Percentiles rank a stretch among this genome's conserved stretches.
These are phyloP conservation scores for Hericium alpestre DNA, from an alignment of 768 basidiomycete genomes.

Conservation along the genomic window DNA sequence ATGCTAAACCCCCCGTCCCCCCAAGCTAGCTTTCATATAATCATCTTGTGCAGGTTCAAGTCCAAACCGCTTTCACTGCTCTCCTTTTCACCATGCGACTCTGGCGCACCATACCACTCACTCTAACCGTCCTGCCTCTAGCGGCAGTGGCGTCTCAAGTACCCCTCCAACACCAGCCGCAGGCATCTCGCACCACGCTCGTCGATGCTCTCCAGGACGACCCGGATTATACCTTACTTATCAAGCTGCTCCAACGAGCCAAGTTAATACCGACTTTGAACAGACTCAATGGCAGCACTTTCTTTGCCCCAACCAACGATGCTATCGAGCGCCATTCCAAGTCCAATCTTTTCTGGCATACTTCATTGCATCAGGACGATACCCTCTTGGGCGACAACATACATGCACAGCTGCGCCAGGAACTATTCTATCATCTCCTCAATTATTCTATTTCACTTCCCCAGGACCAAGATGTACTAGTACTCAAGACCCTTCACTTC, in stretches of 20 bases:
- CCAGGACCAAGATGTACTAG: slow-evolving; percentile 27
- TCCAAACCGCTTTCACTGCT: not conserved
- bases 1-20: too few species aligned
- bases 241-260: slow-evolving; percentile 71
- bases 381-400: slow-evolving; percentile 59
- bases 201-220: slow-evolving; percentile 71
- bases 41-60: not conserved
- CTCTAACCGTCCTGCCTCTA: slow-evolving; percentile 25
- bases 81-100: slow-evolving; percentile 22
- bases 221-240: slow-evolving; percentile 65
- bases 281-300: slow-evolving; percentile 66
- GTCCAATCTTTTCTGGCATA: slow-evolving; percentile 23
- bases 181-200: slow-evolving; percentile 42
- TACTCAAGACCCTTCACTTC: slow-evolving; percentile 57
- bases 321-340: slow-evolving; percentile 52
- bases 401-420: slow-evolving; percentile 74
- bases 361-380: slow-evolving; percentile 27
- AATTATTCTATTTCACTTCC: slow-evolving; percentile 61
- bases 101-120: slow-evolving; percentile 23
- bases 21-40: too few species aligned
- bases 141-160: slow-evolving; percentile 21
- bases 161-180: slow-evolving; percentile 25
- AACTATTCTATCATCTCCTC: slow-evolving; percentile 88
- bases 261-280: slow-evolving; percentile 89
- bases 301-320: slow-evolving; percentile 94